Percentiles rank a stretch among this genome's conserved stretches.
Conservation (phyloP, 345 rosid species). For the Clausena lansium region DNA sequence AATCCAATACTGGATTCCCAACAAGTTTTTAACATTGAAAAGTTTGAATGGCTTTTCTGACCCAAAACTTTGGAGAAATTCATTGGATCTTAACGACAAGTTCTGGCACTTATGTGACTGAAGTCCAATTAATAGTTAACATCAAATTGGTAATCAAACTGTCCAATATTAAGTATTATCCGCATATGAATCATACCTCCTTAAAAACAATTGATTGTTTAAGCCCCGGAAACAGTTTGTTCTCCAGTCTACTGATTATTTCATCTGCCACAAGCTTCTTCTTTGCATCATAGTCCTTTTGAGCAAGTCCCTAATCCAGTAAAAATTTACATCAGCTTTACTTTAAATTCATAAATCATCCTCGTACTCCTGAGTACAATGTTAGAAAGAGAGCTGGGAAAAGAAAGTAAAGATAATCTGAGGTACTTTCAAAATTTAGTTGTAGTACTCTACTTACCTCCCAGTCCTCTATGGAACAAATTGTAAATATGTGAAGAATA, state of each 20-base stretch:
- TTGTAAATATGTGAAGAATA: slow-evolving; percentile 88
- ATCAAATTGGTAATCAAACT: not conserved
- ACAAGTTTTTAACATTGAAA: not conserved
- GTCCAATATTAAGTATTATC: not conserved
- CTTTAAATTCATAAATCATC: not conserved
- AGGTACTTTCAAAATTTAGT: slow-evolving; percentile 12
- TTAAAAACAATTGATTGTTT: slow-evolving; percentile 64
- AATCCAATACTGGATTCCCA: not conserved
- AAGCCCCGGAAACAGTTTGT: slow-evolving; percentile 79
- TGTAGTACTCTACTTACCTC: slow-evolving; percentile 43
- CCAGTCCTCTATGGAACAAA: slow-evolving; percentile 87
- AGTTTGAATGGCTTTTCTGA: not conserved
- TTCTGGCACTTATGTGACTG: not conserved
- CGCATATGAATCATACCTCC: slow-evolving; percentile 52
- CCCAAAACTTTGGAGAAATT: not conserved
- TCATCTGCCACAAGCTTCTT: slow-evolving; percentile 61
- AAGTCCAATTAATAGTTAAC: not conserved
- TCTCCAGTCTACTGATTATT: slow-evolving; percentile 75
- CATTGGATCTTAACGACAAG: not conserved
- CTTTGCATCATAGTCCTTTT: slow-evolving; percentile 72
- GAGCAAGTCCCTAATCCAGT: slow-evolving; percentile 63
- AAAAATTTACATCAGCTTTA: slow-evolving; percentile 6
- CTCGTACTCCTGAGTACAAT: not conserved
- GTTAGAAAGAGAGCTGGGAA: not conserved
- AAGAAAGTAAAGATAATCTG: not conserved